These are phyloP conservation scores for Phytophthora fragariaefolia DNA, from an alignment of 352 stramenopile genomes.

Conservation along the genomic window DNA sequence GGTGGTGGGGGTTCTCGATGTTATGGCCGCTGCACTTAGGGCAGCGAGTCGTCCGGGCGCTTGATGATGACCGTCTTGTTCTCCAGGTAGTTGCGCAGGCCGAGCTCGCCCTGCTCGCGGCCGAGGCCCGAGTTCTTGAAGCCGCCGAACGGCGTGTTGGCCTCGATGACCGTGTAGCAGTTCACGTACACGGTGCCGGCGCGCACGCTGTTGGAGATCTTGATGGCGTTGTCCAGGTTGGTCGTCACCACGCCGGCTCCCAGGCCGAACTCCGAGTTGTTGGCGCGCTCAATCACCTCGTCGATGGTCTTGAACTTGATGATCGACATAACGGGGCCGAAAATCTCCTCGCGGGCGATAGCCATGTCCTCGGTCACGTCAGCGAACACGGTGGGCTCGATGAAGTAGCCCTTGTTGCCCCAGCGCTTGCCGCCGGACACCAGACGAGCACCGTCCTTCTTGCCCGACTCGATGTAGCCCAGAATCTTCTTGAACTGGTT, in stretches of 20 bases:
- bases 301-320: conserved; percentile 90
- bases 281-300: conserved; percentile 89
- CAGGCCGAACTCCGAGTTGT: conserved; percentile 89
- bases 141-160: conserved; percentile 84
- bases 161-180: conserved; percentile 91
- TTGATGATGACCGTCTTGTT: conserved; percentile 78
- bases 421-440: conserved; percentile 81
- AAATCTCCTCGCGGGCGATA: conserved; percentile 92
- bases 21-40: conserved; percentile 18
- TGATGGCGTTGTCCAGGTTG: conserved; percentile 83
- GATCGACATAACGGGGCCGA: conserved; percentile 90
- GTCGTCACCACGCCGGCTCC: conserved; percentile 89
- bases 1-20: not conserved
- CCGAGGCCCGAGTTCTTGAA: conserved; percentile 87
- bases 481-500: conserved; percentile 85
- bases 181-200: conserved; percentile 95
- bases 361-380: conserved; percentile 80
- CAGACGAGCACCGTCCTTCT: conserved; percentile 82
- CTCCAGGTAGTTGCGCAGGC: conserved; percentile 79
- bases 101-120: conserved; percentile 74
- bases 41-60: conserved; percentile 47
- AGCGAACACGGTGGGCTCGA: conserved; percentile 92
- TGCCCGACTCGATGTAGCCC: conserved; percentile 70
- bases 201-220: conserved; percentile 88
- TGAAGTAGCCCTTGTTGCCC: conserved; percentile 84